Base-by-base conservation (phyloP, 2,329 filamentous ascomycete species). In the Calcarisporium arbuscula region DNA sequence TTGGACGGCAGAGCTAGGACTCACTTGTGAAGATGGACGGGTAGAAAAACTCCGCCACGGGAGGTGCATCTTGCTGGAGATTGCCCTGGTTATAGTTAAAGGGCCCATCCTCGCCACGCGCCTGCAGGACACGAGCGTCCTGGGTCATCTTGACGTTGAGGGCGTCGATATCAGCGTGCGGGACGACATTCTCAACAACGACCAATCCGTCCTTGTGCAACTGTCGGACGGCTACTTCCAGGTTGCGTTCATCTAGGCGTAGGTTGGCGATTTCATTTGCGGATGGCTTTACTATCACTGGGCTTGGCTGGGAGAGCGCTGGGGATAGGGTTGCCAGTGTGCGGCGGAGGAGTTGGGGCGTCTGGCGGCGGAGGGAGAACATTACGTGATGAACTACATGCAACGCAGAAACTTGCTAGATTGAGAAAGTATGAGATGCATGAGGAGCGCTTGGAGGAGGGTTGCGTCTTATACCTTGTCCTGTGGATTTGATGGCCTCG, bases 21-120 rank as follows among this genome's bases (percentile, higher is more conserved):
- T 32, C 52, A 76, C 73, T 80, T 9, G 69, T 51, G 36, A 78
- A 77, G 18, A 80, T 70, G 5, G 57, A 57, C 1, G 61, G 52
- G 14, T 62, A 56, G 35, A 76, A 74, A 42, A 62, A 68, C 28
- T 70, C 53, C 0, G 57, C 53, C 0, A 68, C 64, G 3, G 72
- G 64, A 1, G 72, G 73, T 0, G 76, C 62, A 42, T 79, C 74
- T 48, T 80, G 77, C 41, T 80, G 75, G 21, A 79, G 59, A 42
- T 79, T 81, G 2, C 71, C 73, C 30, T 66, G 66, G 46, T 80
- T 79, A 48, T 80, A 80, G 44, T 80, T 80, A 59, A 70, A 81
- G 0, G 72, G 73, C 1, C 68, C 66, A 12, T 73, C 62, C 15
- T 76, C 65, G 3, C 73, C 72, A 20, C 61, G 56, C 1, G 57